Conservation (phyloP, 352 stramenopile species). For the Aphanomyces invadans region DNA sequence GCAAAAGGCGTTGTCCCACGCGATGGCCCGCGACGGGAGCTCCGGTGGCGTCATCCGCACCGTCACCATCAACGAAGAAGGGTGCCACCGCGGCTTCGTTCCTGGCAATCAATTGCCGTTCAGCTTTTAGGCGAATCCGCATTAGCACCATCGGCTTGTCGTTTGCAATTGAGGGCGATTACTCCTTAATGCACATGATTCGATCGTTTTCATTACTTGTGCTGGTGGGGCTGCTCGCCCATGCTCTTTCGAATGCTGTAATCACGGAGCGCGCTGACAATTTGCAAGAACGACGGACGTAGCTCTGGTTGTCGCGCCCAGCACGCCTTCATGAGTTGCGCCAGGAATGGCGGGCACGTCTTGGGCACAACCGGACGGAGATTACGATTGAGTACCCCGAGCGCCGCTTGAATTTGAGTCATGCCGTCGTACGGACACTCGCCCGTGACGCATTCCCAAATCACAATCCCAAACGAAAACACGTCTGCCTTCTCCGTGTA, state of each 20-base stretch:
- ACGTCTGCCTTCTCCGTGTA: conserved; percentile 93
- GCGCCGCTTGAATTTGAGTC: conserved; percentile 78
- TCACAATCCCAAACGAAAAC: conserved; percentile 89
- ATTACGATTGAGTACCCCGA: conserved; percentile 74
- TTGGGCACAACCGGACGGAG: conserved; percentile 55
- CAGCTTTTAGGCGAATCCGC: conserved; percentile 62
- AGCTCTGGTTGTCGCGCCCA: conserved; percentile 64
- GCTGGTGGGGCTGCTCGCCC: conserved; percentile 1
- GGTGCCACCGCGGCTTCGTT: conserved; percentile 88
- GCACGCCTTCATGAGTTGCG: conserved; percentile 66
- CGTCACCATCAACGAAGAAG: conserved; percentile 89
- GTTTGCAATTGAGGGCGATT: too few relatives aligned
- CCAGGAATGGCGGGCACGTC: conserved; percentile 57
- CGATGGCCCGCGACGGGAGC: conserved; percentile 97
- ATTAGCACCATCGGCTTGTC: too few relatives aligned
- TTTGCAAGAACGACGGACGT: conserved; percentile 59
- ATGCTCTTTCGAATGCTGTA: conserved; percentile 23
- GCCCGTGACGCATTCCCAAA: conserved; percentile 91
- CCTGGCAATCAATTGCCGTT: conserved; percentile 89
- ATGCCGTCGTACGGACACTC: conserved; percentile 85
- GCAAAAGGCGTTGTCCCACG: conserved; percentile 93
- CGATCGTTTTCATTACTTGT: too few relatives aligned
- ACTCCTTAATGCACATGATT: not conserved
- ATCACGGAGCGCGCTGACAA: conserved; percentile 41
- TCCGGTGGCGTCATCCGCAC: conserved; percentile 98